Conservation (phyloP, 371 early-diverging fungal genomes). For the Actinomortierella wolfii region DNA sequence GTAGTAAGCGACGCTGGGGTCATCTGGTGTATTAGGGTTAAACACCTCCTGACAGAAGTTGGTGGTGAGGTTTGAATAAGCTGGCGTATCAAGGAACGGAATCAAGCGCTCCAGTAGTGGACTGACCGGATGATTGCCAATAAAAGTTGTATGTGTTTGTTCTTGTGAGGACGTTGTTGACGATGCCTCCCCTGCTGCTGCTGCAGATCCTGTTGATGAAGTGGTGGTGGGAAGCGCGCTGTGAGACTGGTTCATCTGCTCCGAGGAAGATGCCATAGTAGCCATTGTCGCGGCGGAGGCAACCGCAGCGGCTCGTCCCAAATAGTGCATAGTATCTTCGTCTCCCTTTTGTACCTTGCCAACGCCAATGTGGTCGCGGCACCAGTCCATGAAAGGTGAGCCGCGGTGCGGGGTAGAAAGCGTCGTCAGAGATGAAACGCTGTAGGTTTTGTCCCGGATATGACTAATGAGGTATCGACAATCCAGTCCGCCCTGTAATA, state of each 20-base stretch:
- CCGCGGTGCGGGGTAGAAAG: constrained; percentile 94
- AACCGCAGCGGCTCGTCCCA: constrained; percentile 20
- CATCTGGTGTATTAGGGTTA: constrained; percentile 85
- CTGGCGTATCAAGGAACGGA: constrained; percentile 78
- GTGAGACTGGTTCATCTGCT: background rate
- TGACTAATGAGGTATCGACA: constrained; percentile 84
- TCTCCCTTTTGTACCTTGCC: constrained; percentile 38
- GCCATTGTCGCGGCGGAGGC: constrained; percentile 16
- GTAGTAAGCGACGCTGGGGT: constrained; percentile 76
- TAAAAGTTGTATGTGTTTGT: background rate
- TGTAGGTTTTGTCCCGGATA: constrained; percentile 65
- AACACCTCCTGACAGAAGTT: constrained; percentile 82
- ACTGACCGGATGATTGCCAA: constrained; percentile 12
- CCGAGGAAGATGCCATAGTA: constrained; percentile 1
- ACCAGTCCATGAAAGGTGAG: constrained; percentile 90
- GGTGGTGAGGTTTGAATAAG: constrained; percentile 87
- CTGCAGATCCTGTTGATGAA: background rate
- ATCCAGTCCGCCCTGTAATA: constrained; percentile 80
- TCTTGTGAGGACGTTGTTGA: constrained; percentile 1
- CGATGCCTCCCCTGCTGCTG: constrained; percentile 7
- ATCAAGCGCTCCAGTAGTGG: constrained; percentile 41
- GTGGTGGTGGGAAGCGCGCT: background rate
- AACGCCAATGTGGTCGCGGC: constrained; percentile 75
- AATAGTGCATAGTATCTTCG: constrained; percentile 33
- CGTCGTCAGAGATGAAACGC: constrained; percentile 79